Evolutionary conservation across 139 green algal species (phyloP).

Genomic region (Eudorina sp.): DNA sequence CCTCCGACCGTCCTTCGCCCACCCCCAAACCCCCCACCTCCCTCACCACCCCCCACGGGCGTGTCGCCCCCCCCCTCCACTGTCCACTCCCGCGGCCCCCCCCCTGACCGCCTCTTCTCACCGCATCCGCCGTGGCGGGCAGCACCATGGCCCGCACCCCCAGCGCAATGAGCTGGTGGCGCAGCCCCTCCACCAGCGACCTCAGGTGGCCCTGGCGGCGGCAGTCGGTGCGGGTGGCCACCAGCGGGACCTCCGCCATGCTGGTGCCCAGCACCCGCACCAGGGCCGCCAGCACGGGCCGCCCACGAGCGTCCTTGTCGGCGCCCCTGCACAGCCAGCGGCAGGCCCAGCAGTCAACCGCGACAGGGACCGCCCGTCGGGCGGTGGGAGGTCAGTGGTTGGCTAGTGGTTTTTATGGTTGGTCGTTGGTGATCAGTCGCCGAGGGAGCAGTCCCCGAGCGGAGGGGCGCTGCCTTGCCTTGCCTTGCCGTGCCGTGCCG

Average conservation of each 20-base stretch:
- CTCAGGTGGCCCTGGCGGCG: slow-evolving; percentile 84
- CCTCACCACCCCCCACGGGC: neutral
- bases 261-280: slow-evolving; percentile 85
- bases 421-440: too few species aligned
- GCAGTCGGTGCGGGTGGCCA: slow-evolving; percentile 83
- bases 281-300: slow-evolving; percentile 81
- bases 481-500: too few species aligned
- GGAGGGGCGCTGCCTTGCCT: too few species aligned
- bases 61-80: neutral
- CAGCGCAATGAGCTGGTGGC: slow-evolving; percentile 44
- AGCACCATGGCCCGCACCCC: slow-evolving; percentile 68
- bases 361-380: too few species aligned
- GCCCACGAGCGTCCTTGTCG: slow-evolving; percentile 54
- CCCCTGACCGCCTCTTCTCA: neutral
- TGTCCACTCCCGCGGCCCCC: neutral
- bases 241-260: slow-evolving; percentile 91
- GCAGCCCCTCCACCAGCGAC: slow-evolving; percentile 69
- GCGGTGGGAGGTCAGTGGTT: too few species aligned
- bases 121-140: slow-evolving; percentile 51
- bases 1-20: too few species aligned
- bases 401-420: too few species aligned
- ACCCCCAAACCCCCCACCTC: too few species aligned
- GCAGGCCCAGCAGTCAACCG: too few species aligned
- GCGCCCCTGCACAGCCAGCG: too few species aligned
- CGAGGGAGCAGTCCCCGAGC: too few species aligned